Base-by-base conservation (phyloP, 495 filamentous ascomycete genomes). In the Penicillium psychrofluorescens region DNA sequence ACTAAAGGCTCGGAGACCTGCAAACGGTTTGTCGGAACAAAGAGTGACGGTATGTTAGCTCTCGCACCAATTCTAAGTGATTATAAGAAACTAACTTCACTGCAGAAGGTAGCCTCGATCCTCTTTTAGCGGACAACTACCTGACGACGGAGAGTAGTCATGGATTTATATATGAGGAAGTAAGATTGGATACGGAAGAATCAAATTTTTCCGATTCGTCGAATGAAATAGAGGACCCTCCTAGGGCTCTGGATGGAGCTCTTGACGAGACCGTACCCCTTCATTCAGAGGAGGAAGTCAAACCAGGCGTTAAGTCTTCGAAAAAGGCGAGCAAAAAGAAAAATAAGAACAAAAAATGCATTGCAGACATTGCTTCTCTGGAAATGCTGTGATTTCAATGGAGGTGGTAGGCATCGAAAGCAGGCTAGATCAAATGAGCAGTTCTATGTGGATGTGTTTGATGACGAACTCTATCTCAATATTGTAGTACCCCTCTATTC, bases 1-100 rank as follows among this genome's bases (percentile, higher is more conserved):
- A 52, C 42, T 8, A 70, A 65, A 37, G 51, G 16, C 38, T 33
- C 31, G 31, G 31, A 33, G 31, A 33, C 31, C n/a, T 33, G 31
- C 31, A n/a, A 33, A 33, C 31, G 31, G 31, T 33, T 33, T n/a
- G 31, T 39, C 7, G 29, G 30, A 13, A 15, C 15, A 30, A 41
- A 41, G 38, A 10, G 15, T 13, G 38, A 33, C 31, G 31, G 31
- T 33, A 33, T 33, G 31, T 33, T 5, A 33, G 5, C 31, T 5
- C n/a, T 33, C n/a, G 5, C 31, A 1, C 16, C 6, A 5, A n/a
- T 2, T n/a, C 5, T 33, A 5, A 33, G 2, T 33, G 8, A 5
- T 33, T 33, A 2, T 33, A 5, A 33, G 5, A 33, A n/a, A 2
- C 31, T 33, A 33, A 33, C 6, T 33, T 9, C 1, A 2, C n/a